Evolutionary conservation across 345 rosid genomes (phyloP).

Genomic region (Corymbia maculata): DNA sequence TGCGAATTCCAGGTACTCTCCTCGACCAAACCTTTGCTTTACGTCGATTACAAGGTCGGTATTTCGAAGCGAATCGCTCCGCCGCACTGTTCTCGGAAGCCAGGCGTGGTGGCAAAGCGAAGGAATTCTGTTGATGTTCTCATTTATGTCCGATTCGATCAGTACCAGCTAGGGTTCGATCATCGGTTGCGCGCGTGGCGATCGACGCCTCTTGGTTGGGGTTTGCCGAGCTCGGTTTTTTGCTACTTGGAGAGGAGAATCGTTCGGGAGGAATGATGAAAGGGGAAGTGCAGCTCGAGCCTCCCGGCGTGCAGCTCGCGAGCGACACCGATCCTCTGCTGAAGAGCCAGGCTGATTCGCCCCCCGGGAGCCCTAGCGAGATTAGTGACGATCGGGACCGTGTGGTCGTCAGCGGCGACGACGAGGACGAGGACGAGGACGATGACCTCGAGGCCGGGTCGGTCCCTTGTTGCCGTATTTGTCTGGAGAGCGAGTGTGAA

Average conservation of each 20-base stretch:
- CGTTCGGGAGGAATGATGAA: constrained; percentile 7
- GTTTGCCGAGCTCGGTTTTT: background rate
- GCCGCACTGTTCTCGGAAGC: background rate
- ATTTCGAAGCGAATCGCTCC: background rate
- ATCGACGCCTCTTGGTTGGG: background rate
- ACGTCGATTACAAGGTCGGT: background rate
- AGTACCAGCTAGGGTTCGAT: background rate
- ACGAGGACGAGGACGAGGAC: background rate
- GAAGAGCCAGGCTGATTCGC: constrained; percentile 18
- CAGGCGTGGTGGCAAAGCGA: background rate
- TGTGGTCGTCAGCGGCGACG: background rate
- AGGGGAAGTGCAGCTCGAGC: constrained; percentile 65
- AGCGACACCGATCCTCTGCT: constrained; percentile 77
- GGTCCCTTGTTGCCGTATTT: constrained; percentile 78
- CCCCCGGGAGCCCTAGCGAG: constrained; percentile 34
- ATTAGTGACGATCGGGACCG: constrained; percentile 9
- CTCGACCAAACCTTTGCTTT: background rate
- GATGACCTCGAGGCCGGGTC: constrained; percentile 66
- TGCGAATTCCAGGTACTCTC: background rate
- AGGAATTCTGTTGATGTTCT: background rate
- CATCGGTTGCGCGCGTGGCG: background rate
- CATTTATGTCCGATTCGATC: background rate
- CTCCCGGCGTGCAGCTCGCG: constrained; percentile 22
- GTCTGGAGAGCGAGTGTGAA: constrained; percentile 82
- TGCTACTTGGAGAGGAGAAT: background rate